These are phyloP conservation scores for Lentinula sp. DNA, from an alignment of 768 basidiomycete species.

Conservation along the genomic window DNA sequence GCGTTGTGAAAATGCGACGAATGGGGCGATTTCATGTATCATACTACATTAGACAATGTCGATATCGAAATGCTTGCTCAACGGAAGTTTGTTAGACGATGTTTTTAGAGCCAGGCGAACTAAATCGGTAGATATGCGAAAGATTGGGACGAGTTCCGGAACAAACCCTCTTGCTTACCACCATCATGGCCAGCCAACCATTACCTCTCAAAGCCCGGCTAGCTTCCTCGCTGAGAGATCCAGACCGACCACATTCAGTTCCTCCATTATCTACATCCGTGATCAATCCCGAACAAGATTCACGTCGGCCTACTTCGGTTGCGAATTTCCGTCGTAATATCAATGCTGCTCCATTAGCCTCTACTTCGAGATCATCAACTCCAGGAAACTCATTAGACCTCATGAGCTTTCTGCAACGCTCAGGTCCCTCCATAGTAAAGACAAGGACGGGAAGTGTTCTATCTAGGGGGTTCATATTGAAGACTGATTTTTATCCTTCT, in stretches of 20 bases:
- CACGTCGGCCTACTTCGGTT: not conserved
- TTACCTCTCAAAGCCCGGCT: not conserved
- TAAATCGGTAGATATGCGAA: no score
- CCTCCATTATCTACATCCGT: not conserved
- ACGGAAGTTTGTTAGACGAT: not conserved
- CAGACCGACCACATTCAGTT: not conserved
- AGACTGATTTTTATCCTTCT: conserved; percentile 86
- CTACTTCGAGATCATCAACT: not conserved
- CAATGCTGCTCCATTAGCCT: not conserved
- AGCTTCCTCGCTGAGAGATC: not conserved
- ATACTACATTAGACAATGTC: not conserved
- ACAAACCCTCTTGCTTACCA: not conserved
- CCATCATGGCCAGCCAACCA: not conserved
- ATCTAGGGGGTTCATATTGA: conserved; percentile 86
- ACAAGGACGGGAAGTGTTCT: conserved; percentile 79
- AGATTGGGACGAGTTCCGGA: not conserved
- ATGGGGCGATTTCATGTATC: not conserved
- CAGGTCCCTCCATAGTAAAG: conserved; percentile 73
- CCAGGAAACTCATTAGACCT: conserved; percentile 43
- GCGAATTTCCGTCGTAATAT: not conserved
- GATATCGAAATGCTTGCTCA: not conserved
- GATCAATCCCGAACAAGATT: not conserved
- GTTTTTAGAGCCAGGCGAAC: no score
- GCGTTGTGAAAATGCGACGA: no score
- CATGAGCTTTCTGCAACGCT: conserved; percentile 55